Base-by-base conservation (phyloP, 2,329 filamentous ascomycete genomes). In the Phyllosticta ampelicida region DNA sequence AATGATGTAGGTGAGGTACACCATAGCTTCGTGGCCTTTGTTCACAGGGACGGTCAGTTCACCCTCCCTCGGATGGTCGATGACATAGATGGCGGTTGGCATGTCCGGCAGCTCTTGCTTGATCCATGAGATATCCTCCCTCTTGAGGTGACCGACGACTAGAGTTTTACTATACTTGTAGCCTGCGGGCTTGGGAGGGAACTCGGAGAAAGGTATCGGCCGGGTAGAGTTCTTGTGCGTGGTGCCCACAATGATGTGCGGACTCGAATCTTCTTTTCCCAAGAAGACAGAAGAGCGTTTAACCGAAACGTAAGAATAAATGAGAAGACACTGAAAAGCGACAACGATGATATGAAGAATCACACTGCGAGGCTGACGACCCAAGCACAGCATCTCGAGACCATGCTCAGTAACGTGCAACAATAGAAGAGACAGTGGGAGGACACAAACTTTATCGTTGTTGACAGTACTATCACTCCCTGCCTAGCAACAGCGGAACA, bases 1-100 rank as follows among this genome's bases (percentile, higher is more conserved):
- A 64, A 83, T 78, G 63, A 86, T 77, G 68, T 82, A 85, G 48
- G 76, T 80, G 44, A 84, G 74, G 65, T 86, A 85, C 6, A 82
- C 77, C 71, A 82, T 79, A 29, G 80, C 82, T 68, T 86, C 83
- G 64, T 83, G 80, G 29, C 83, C 83, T 67, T 83, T 83, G 64
- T 81, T 80, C 58, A 76, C 74, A 0, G 78, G 78, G 0, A 80
- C 73, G 63, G 80, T 79, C 19, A 80, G 65, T 60, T 82, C 78
- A n/a, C 36, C 36, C n/a, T 44, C 36, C 6, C 6, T 6, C 1
- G 79, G 76, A 60, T 78, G 77, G 62, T 83, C 76, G 23, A 76
- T 78, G 16, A 78, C 71, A 63, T 83, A 83, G n/a, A 78, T 68
- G 3, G 73, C 73, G 20, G 71, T 72, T n/a, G 65, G 62, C 60